Conservation (phyloP, 2,329 filamentous ascomycete species). For the Fonsecaea pugnacius region DNA sequence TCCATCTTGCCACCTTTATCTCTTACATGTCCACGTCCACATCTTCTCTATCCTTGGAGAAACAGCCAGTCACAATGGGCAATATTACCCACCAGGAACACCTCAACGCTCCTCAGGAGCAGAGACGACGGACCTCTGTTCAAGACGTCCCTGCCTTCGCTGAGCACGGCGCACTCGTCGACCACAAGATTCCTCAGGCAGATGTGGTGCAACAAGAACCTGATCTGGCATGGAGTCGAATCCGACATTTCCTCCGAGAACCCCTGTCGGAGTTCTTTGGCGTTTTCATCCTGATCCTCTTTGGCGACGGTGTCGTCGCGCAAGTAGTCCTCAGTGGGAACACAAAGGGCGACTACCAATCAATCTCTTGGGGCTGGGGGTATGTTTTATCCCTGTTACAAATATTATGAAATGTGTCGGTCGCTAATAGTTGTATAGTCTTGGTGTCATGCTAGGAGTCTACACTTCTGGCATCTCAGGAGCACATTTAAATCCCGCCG, state of each 20-base stretch:
- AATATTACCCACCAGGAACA: constrained; percentile 27
- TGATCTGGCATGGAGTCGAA: constrained; percentile 57
- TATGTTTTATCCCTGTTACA: constrained; percentile 36
- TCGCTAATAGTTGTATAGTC: constrained; percentile 55
- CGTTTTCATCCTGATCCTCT: constrained; percentile 69
- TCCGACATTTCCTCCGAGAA: constrained; percentile 59
- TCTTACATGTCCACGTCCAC: constrained; percentile 26
- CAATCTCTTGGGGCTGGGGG: constrained; percentile 58
- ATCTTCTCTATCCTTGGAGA: constrained; percentile 23
- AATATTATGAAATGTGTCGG: background rate
- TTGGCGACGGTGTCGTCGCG: constrained; percentile 72
- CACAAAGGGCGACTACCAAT: constrained; percentile 56
- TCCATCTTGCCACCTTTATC: constrained; percentile 10
- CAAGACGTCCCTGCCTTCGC: constrained; percentile 29
- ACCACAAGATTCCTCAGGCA: constrained; percentile 42
- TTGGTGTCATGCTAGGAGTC: constrained; percentile 71
- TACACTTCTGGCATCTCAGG: constrained; percentile 65
- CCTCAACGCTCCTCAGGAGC: constrained; percentile 21
- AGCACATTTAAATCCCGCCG: constrained; percentile 71
- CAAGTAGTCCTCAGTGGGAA: constrained; percentile 65
- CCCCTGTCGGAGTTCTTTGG: constrained; percentile 71
- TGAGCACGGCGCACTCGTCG: constrained; percentile 42
- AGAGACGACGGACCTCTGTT: constrained; percentile 28
- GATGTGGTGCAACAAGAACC: constrained; percentile 37
- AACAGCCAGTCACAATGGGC: constrained; percentile 24